Evolutionary conservation across 176 grass and related monocot genomes (phyloP).

Genomic region (Oryza coarctata): DNA sequence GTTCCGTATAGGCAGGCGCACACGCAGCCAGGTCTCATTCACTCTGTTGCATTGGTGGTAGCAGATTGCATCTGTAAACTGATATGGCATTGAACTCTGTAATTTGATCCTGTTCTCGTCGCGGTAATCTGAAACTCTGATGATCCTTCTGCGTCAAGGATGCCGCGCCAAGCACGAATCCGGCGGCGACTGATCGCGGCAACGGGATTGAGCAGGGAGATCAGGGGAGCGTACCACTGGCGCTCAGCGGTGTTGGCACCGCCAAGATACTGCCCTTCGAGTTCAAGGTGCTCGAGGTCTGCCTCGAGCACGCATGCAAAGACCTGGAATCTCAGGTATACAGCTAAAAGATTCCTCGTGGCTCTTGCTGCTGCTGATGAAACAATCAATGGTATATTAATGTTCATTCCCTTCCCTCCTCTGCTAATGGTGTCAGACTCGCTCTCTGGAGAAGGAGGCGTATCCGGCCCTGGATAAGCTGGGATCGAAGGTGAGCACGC

Average conservation of each 20-base stretch:
- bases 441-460: conserved; percentile 64
- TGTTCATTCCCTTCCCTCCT: not conserved
- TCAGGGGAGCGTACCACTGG: not conserved
- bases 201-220: not conserved
- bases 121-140: not conserved
- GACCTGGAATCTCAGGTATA: conserved; percentile 61
- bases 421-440: conserved; percentile 36
- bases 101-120: not conserved
- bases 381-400: not conserved
- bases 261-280: conserved; percentile 56
- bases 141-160: conserved; percentile 21
- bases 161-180: not conserved
- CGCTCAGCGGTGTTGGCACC: conserved; percentile 17
- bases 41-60: not conserved
- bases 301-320: conserved; percentile 62
- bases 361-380: not conserved
- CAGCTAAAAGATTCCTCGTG: not conserved
- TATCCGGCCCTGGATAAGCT: conserved; percentile 82
- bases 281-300: conserved; percentile 73
- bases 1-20: not conserved
- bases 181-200: conserved; percentile 1
- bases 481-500: conserved; percentile 71
- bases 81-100: not conserved
- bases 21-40: no score
- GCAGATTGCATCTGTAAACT: not conserved